Evolutionary conservation across 2,329 filamentous ascomycete genomes (phyloP).

Genomic region (Endoconidiophora laricicola): DNA sequence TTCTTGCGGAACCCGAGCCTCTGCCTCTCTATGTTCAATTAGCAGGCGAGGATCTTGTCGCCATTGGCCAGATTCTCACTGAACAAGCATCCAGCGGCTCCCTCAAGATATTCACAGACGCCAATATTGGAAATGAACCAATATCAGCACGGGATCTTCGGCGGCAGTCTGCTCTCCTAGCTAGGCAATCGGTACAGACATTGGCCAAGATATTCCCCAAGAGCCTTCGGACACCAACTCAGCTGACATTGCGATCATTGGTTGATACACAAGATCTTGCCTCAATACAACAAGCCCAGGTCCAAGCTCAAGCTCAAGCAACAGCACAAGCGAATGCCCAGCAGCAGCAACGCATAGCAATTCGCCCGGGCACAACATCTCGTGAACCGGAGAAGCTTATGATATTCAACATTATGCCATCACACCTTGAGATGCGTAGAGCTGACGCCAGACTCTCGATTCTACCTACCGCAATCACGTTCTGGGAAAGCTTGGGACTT

Average conservation of each 20-base stretch:
- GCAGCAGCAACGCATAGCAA: conserved; percentile 2
- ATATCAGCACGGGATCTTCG: not conserved
- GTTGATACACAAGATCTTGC: conserved; percentile 39
- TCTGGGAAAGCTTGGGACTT: conserved; percentile 70
- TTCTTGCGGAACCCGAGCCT: conserved; percentile 44
- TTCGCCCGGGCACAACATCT: not conserved
- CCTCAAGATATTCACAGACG: conserved; percentile 21
- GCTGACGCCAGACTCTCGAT: conserved; percentile 55
- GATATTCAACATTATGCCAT: conserved; percentile 47
- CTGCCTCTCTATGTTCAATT: conserved; percentile 27
- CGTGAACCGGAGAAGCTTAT: conserved; percentile 33
- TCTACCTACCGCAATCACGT: conserved; percentile 55
- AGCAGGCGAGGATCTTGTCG: conserved; percentile 44
- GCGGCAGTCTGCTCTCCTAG: conserved; percentile 24
- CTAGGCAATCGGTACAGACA: conserved; percentile 32
- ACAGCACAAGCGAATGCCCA: conserved; percentile 2
- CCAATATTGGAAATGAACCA: not conserved
- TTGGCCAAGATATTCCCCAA: conserved; percentile 29
- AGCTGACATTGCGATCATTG: conserved; percentile 29
- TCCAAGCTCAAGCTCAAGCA: conserved; percentile 25
- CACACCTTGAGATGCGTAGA: conserved; percentile 56
- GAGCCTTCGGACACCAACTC: conserved; percentile 24
- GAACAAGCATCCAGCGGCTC: conserved; percentile 47
- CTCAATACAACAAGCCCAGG: conserved; percentile 28
- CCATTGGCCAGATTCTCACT: conserved; percentile 53